Conservation (phyloP, 2,329 filamentous ascomycete species). For the Ascocoryne sarcoides region DNA sequence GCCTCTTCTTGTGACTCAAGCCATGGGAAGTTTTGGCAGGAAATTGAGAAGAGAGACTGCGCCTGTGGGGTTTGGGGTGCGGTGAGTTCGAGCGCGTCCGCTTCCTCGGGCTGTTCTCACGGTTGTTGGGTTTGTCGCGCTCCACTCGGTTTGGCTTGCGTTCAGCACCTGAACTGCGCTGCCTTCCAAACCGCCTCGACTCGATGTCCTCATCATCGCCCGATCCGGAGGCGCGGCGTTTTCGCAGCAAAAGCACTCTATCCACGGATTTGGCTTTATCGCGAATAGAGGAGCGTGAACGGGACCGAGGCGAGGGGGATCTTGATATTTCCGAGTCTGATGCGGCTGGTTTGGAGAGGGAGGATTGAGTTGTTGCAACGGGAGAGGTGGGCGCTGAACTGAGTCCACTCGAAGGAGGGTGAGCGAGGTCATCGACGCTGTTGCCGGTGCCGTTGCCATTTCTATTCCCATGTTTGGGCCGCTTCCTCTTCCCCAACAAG, state of each 20-base stretch:
- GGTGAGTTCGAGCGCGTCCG: slow-evolving; percentile 47
- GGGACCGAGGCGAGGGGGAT: slow-evolving; percentile 25
- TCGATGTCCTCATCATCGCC: slow-evolving; percentile 23
- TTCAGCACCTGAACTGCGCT: slow-evolving; percentile 21
- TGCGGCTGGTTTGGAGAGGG: slow-evolving; percentile 31
- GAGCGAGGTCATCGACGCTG: slow-evolving; percentile 17
- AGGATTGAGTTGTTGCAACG: slow-evolving; percentile 24
- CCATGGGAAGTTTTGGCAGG: slow-evolving; percentile 47
- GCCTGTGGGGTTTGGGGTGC: slow-evolving; percentile 47
- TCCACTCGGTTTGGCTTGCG: slow-evolving; percentile 17
- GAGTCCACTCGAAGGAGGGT: slow-evolving; percentile 40
- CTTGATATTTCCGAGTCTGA: slow-evolving; percentile 45
- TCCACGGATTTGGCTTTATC: slow-evolving; percentile 33
- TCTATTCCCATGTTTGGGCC: slow-evolving; percentile 25
- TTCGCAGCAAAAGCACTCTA: slow-evolving; percentile 31
- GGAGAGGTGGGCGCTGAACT: slow-evolving; percentile 52
- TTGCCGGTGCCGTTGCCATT: slow-evolving; percentile 1
- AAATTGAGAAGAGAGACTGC: slow-evolving; percentile 57
- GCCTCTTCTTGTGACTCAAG: slow-evolving; percentile 51
- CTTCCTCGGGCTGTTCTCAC: slow-evolving; percentile 16
- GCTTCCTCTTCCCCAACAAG: slow-evolving; percentile 42
- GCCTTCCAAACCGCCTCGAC: slow-evolving; percentile 13
- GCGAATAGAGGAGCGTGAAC: slow-evolving; percentile 10
- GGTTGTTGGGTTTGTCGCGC: slow-evolving; percentile 1
- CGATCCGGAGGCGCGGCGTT: slow-evolving; percentile 29